Percentiles rank a stretch among this genome's conserved stretches.
Conservation (phyloP, 495 filamentous ascomycete genomes). For the Cudoniella acicularis region DNA sequence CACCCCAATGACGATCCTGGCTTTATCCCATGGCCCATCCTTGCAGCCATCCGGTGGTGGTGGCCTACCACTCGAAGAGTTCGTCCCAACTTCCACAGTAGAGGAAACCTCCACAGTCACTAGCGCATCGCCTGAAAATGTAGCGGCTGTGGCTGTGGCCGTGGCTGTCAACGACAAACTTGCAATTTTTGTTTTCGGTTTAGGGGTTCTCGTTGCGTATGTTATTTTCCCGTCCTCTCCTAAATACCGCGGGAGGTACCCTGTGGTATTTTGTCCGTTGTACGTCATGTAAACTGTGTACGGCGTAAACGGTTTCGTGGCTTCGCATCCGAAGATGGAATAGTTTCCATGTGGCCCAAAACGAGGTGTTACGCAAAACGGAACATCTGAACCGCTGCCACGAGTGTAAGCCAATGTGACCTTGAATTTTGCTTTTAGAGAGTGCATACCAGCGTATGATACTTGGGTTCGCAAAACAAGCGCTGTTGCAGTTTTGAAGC, state of each 20-base stretch:
- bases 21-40: background rate
- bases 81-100: background rate
- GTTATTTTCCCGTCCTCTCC: conserved; percentile 7
- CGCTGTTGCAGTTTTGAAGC: conserved; percentile 1
- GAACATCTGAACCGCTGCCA: conserved; percentile 2
- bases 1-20: background rate
- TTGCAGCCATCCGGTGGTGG: background rate
- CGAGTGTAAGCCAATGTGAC: background rate
- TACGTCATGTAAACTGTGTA: background rate
- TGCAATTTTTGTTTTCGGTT: background rate
- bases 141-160: background rate
- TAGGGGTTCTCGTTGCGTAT: conserved; percentile 1
- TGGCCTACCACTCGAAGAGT: background rate
- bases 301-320: background rate
- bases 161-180: background rate
- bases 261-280: conserved; percentile 6
- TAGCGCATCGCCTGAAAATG: background rate
- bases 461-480: conserved; percentile 11
- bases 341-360: conserved; percentile 1
- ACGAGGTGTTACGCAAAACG: conserved; percentile 1
- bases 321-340: conserved; percentile 7
- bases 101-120: background rate
- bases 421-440: background rate
- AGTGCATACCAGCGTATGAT: conserved; percentile 13
- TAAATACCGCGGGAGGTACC: conserved; percentile 6